Base-by-base conservation (phyloP, 805 yeast species). In the Spathaspora hagerdaliae region DNA sequence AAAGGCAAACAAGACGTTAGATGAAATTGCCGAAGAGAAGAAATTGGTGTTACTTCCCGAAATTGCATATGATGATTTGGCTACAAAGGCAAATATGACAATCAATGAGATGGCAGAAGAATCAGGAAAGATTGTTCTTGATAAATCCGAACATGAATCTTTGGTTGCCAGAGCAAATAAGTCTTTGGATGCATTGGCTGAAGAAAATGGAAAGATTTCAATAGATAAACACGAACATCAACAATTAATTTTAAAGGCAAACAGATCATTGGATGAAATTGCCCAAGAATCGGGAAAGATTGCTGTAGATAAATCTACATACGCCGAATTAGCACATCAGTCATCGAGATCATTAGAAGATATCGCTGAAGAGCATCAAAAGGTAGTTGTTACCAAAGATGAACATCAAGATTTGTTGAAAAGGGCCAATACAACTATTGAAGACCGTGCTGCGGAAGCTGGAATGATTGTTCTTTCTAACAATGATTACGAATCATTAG, bases 401-500 rank as follows among this genome's bases (percentile, higher is more conserved):
- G 54, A 49, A 12, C 41, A 51, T 31, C 41, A 42, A 9, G 45
- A 43, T 6, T 43, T 43, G 31, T 31, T 32, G 13, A 29, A 3
- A 1, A 15, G 27, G 11, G 38, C 36, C 7, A 36, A 27, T 38
- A 19, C 15, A 5, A 34, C 34, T 11, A 11, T 36, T 41, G 39
- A 36, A 38, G 26, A 38, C 38, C 43, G 58, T 12, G 60, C 59
- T 8, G 51, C 48, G 11, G 12, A 34, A 4, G 32, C 46, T 4
- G 62, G 59, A 3, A 52, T 53, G 42, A 43, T 47, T 6, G 44
- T 56, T 2, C 51, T 62, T 27, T 50, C 55, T 35, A 48, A 55
- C 19, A 53, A 50, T 31, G 61, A 56, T 37, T 54, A 56, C 46
- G 35, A 39, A 9, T 36, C 36, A 13, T 42, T 48, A 14, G 31